Conservation (phyloP, 2,329 filamentous ascomycete species). For the Fusarium subtropicale region DNA sequence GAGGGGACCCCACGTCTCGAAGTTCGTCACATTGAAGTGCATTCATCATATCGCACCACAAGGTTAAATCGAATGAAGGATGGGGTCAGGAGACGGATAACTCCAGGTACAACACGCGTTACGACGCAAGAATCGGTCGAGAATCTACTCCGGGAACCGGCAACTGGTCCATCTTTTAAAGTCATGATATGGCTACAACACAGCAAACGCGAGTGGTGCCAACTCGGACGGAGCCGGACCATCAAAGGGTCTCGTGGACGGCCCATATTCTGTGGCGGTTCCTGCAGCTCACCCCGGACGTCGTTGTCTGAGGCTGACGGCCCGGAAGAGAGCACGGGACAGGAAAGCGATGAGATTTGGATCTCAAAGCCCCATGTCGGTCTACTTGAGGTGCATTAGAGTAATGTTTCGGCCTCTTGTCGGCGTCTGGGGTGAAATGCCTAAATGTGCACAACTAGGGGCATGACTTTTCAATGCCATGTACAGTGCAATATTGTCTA, state of each 20-base stretch:
- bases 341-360: constrained; percentile 29
- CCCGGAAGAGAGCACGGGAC: constrained; percentile 27
- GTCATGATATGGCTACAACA: constrained; percentile 30
- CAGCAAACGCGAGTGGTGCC: constrained; percentile 44
- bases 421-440: constrained; percentile 33
- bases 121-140: constrained; percentile 45
- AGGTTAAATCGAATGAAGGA: constrained; percentile 21
- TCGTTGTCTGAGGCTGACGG: constrained; percentile 18
- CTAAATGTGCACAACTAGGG: constrained; percentile 20
- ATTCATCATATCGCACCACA: constrained; percentile 18
- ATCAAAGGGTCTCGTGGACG: constrained; percentile 44
- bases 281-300: constrained; percentile 44
- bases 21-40: not conserved
- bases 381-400: constrained; percentile 1
- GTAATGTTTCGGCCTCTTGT: constrained; percentile 28
- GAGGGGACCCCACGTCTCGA: constrained; percentile 39
- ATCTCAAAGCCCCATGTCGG: constrained; percentile 26
- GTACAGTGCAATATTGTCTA: not conserved
- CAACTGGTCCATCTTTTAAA: constrained; percentile 16
- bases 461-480: not conserved
- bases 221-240: constrained; percentile 47
- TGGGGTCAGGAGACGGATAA: constrained; percentile 31
- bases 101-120: constrained; percentile 32
- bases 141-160: constrained; percentile 14
- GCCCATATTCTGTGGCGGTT: constrained; percentile 40